phyloP scores from a whole-genome alignment of 2,329 filamentous ascomycete species.

The Diplodia sapinea region DNA sequence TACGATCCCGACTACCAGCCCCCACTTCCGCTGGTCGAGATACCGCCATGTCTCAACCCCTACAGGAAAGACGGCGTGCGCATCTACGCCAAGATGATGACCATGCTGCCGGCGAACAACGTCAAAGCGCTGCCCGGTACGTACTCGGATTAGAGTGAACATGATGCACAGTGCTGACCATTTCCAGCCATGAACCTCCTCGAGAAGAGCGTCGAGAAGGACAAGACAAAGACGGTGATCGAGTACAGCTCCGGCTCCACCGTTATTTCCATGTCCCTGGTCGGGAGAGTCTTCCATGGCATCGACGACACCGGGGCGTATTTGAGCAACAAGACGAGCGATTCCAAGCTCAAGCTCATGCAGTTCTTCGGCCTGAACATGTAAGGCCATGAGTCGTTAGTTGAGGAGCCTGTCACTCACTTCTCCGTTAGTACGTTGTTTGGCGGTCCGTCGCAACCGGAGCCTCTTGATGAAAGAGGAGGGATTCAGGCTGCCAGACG shows the following conservation, averaged over 20 bases:
- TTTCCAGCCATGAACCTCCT: slow-evolving; percentile 59
- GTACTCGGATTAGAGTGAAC: neutral
- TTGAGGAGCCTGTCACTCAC: neutral
- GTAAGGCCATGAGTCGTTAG: slow-evolving; percentile 38
- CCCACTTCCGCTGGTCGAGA: slow-evolving; percentile 66
- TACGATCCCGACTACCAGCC: slow-evolving; percentile 65
- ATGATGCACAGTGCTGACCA: slow-evolving; percentile 31
- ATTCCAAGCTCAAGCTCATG: slow-evolving; percentile 61
- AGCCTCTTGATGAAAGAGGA: slow-evolving; percentile 60
- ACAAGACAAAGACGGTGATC: slow-evolving; percentile 59
- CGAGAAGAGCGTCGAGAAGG: slow-evolving; percentile 37
- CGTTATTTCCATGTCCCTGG: slow-evolving; percentile 64
- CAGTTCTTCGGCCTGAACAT: slow-evolving; percentile 65
- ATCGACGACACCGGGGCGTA: slow-evolving; percentile 61
- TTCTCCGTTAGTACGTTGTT: slow-evolving; percentile 55
- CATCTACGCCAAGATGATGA: slow-evolving; percentile 71
- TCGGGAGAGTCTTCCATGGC: slow-evolving; percentile 59
- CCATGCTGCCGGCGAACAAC: slow-evolving; percentile 68
- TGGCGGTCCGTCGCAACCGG: slow-evolving; percentile 64
- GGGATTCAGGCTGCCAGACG: slow-evolving; percentile 58
- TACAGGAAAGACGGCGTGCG: slow-evolving; percentile 63
- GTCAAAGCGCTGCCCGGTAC: slow-evolving; percentile 67
- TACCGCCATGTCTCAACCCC: slow-evolving; percentile 64
- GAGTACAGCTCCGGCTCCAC: slow-evolving; percentile 69
- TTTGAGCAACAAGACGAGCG: slow-evolving; percentile 64